Conservation (phyloP, 2,329 filamentous ascomycete species). For the Fusarium camptoceras region DNA sequence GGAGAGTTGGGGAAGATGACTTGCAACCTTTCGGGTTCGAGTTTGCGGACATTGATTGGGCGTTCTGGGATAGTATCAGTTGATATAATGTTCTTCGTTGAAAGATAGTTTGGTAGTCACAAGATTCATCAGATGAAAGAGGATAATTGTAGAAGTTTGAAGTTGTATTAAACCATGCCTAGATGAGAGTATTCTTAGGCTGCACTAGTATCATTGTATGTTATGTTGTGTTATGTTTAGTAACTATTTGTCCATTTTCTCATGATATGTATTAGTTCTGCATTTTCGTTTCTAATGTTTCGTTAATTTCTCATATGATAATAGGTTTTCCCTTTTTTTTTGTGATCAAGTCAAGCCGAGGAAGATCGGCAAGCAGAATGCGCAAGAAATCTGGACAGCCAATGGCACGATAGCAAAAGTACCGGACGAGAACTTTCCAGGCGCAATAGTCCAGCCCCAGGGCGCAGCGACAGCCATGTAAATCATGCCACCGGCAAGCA, state of each 20-base stretch:
- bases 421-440: slow-evolving; percentile 41
- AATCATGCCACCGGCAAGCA: slow-evolving; percentile 42
- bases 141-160: neutral
- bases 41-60: slow-evolving; percentile 29
- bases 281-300: neutral
- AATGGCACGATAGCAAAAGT: slow-evolving; percentile 45
- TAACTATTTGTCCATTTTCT: neutral
- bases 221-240: neutral
- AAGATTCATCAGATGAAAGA: neutral
- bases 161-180: neutral
- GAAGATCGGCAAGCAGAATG: slow-evolving; percentile 43
- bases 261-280: neutral
- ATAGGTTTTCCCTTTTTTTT: neutral
- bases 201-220: neutral
- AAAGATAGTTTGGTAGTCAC: neutral
- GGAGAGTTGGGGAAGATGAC: neutral
- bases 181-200: neutral
- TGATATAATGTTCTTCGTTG: neutral
- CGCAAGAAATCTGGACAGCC: slow-evolving; percentile 43
- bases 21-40: slow-evolving; percentile 28
- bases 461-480: slow-evolving; percentile 45
- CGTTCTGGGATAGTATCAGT: slow-evolving; percentile 26
- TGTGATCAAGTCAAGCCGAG: slow-evolving; percentile 41
- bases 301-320: neutral
- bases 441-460: slow-evolving; percentile 44